Percentiles rank a stretch among this genome's conserved stretches.
phyloP scores from a whole-genome alignment of 2,329 filamentous ascomycete genomes.

The Orbilia oligospora region DNA sequence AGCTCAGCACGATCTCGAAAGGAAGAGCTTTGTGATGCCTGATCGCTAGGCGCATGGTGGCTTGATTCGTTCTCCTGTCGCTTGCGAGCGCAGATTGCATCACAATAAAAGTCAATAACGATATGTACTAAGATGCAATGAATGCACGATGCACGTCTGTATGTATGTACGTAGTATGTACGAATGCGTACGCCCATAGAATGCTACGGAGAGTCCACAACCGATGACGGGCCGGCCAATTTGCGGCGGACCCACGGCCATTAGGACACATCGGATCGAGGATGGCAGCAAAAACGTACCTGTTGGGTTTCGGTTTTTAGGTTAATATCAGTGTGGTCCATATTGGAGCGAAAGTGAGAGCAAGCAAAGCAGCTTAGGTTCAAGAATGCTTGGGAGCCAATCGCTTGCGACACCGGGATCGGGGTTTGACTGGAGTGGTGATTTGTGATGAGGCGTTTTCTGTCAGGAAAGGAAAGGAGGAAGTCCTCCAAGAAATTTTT shows the following conservation, averaged over 20 bases:
- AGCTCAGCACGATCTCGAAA: slow-evolving; percentile 36
- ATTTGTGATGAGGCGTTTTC: slow-evolving; percentile 42
- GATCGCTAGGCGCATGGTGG: slow-evolving; percentile 55
- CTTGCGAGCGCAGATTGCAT: slow-evolving; percentile 24
- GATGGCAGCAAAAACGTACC: slow-evolving; percentile 26
- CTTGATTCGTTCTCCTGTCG: slow-evolving; percentile 42
- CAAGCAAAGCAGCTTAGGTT: background rate
- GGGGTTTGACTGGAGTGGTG: slow-evolving; percentile 31
- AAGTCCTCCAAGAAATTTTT: slow-evolving; percentile 38
- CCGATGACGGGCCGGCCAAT: slow-evolving; percentile 35
- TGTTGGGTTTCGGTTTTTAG: slow-evolving; percentile 25
- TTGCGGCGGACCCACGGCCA: slow-evolving; percentile 38
- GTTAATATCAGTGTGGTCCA: slow-evolving; percentile 37
- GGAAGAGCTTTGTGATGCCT: slow-evolving; percentile 38
- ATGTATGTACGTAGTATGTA: slow-evolving; percentile 3
- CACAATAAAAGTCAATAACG: slow-evolving; percentile 28
- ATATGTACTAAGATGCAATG: background rate
- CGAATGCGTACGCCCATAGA: background rate
- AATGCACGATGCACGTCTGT: slow-evolving; percentile 8
- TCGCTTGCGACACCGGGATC: slow-evolving; percentile 58
- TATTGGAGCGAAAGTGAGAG: slow-evolving; percentile 15
- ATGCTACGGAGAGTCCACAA: background rate
- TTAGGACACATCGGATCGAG: slow-evolving; percentile 44
- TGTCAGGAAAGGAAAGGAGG: slow-evolving; percentile 31
- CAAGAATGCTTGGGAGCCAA: slow-evolving; percentile 42